phyloP scores from a whole-genome alignment of 2,329 filamentous ascomycete species.

The Fusarium sp. region DNA sequence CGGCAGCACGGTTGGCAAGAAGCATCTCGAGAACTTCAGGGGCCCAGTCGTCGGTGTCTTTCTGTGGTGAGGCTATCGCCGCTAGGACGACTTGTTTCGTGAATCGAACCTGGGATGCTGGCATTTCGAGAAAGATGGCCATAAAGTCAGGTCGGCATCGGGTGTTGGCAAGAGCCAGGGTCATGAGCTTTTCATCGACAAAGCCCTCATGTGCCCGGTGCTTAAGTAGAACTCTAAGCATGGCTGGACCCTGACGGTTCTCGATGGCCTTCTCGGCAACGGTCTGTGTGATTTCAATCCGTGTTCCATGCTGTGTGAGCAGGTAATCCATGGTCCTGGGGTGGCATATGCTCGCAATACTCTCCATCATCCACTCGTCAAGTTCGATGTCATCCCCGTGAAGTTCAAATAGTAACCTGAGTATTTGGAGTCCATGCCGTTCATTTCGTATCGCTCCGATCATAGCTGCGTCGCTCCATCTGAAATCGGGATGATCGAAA shows the following conservation, averaged over 20 bases:
- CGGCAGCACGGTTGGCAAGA: slow-evolving; percentile 14
- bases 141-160: slow-evolving; percentile 21
- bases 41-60: slow-evolving; percentile 20
- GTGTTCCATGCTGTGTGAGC: slow-evolving; percentile 5
- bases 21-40: slow-evolving; percentile 28
- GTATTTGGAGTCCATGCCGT: slow-evolving; percentile 5
- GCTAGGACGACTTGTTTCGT: slow-evolving; percentile 22
- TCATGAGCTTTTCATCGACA: slow-evolving; percentile 17
- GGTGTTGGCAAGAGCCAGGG: slow-evolving; percentile 13
- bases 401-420: slow-evolving; percentile 7
- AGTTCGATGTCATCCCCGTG: slow-evolving; percentile 5
- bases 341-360: slow-evolving; percentile 16
- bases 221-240: slow-evolving; percentile 25
- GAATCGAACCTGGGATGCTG: slow-evolving; percentile 6
- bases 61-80: slow-evolving; percentile 10
- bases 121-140: slow-evolving; percentile 21
- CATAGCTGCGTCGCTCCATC: slow-evolving; percentile 23
- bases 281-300: slow-evolving; percentile 10
- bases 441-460: slow-evolving; percentile 19
- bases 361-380: slow-evolving; percentile 26
- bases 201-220: slow-evolving; percentile 16
- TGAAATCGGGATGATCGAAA: slow-evolving; percentile 10
- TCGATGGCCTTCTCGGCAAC: slow-evolving; percentile 20
- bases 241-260: slow-evolving; percentile 21
- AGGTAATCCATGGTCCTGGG: slow-evolving; percentile 21